Evolutionary conservation across 2,329 filamentous ascomycete species (phyloP).

Genomic region (Xylaria sp.): DNA sequence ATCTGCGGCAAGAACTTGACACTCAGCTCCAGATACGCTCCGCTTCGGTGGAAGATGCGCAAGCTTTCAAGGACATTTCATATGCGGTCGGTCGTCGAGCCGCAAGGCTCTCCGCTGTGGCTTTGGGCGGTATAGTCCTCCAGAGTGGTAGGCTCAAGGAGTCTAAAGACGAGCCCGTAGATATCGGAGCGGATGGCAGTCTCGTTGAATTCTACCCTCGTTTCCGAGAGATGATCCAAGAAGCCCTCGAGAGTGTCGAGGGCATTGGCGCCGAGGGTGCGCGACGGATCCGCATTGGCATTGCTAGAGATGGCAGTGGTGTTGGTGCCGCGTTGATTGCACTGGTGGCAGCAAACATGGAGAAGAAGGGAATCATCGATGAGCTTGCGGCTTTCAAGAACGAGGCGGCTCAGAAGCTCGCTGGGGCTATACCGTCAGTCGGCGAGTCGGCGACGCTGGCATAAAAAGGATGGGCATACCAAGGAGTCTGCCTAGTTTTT

Average conservation of each 20-base stretch:
- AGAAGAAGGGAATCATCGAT: conserved; percentile 58
- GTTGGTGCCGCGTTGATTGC: conserved; percentile 97
- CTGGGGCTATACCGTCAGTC: conserved; percentile 41
- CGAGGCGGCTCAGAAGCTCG: conserved; percentile 51
- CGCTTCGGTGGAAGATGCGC: conserved; percentile 83
- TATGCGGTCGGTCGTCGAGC: conserved; percentile 88
- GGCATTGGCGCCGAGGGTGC: conserved; percentile 83
- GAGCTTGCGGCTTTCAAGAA: conserved; percentile 56
- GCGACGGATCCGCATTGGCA: conserved; percentile 89
- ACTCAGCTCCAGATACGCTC: conserved; percentile 80
- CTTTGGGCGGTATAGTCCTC: conserved; percentile 85
- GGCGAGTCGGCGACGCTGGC: conserved; percentile 33
- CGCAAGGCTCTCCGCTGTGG: conserved; percentile 86
- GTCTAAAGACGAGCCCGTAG: conserved; percentile 75
- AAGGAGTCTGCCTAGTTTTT: conserved; percentile 6
- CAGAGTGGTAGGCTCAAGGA: conserved; percentile 77
- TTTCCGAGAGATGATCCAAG: conserved; percentile 88
- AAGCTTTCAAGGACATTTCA: conserved; percentile 85
- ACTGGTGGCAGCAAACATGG: conserved; percentile 80
- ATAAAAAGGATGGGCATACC: conserved; percentile 26
- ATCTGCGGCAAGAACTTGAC: conserved; percentile 81
- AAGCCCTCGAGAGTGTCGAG: conserved; percentile 80
- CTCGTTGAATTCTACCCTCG: conserved; percentile 95
- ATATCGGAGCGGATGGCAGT: conserved; percentile 94
- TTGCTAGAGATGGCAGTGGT: conserved; percentile 95